Conservation (phyloP, 257 asterid genomes). For the Pogostemon cablin region DNA sequence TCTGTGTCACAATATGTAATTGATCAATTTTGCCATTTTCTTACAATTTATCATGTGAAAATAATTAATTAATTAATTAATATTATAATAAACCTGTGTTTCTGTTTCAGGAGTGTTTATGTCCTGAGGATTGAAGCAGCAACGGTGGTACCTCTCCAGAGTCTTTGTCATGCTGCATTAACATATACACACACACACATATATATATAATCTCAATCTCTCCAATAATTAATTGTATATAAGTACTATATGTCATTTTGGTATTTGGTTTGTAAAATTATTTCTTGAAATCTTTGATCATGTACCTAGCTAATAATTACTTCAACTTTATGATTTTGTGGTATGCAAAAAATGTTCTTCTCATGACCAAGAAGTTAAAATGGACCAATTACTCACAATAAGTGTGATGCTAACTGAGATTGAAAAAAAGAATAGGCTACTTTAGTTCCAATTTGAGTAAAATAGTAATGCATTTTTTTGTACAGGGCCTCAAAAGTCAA, state of each 20-base stretch:
- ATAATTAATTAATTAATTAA: neutral
- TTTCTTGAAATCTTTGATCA: no score
- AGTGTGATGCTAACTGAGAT: slow-evolving; percentile 16
- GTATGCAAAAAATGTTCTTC: no score
- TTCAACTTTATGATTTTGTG: no score
- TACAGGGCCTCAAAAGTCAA: slow-evolving; percentile 27
- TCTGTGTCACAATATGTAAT: slow-evolving; percentile 41
- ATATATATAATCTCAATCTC: no score
- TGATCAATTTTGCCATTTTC: no score
- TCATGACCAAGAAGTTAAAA: no score
- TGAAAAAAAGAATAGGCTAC: slow-evolving; percentile 9
- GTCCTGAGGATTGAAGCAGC: slow-evolving; percentile 72
- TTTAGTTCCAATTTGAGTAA: slow-evolving; percentile 12
- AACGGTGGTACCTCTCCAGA: slow-evolving; percentile 80
- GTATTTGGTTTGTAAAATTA: no score
- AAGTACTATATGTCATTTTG: no score
- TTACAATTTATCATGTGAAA: neutral
- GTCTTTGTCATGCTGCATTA: slow-evolving; percentile 57
- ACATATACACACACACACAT: neutral
- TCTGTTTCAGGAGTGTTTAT: slow-evolving; percentile 51
- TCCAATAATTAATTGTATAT: no score
- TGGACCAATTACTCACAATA: neutral
- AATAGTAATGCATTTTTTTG: slow-evolving; percentile 9
- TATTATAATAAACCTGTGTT: slow-evolving; percentile 55
- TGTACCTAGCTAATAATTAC: no score